Base-by-base conservation (phyloP, 2,329 filamentous ascomycete species). In the Cladophialophora bantiana region DNA sequence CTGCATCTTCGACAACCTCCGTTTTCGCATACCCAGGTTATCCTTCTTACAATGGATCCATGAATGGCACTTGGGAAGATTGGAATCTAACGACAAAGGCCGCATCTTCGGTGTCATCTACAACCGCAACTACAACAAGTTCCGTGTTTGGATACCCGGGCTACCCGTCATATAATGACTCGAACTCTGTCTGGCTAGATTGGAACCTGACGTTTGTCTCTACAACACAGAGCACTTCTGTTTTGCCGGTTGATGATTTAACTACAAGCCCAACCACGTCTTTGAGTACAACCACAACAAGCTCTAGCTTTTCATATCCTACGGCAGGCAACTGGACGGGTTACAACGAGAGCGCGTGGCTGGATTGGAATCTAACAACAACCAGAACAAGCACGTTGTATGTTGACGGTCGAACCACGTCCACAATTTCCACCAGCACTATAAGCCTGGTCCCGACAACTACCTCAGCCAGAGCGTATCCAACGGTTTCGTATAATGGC, bases 291-390 rank as follows among this genome's bases (percentile, higher is more conserved):
- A 59, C 38, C 57, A 59, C 57, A 36, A 59, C 56, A 26, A 59
- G 38, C 42, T 52, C 57, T 18, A n/a, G n/a, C 4, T 59, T 48
- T 20, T 42, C 57, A 3, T 52, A 59, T 45, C 57, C 57, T 32
- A 48, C 57, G 7, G 20, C 7, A 6, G 57, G 38, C 26, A 59
- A 59, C 15, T 59, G 57, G 57, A 59, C 34, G 20, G 57, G 45
- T 52, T 52, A 34, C 7, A 59, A 59, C 57, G 40, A 42, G 31
- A 42, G 32, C 57, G 40, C 53, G 53, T 55, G 57, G 57, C 31
- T 59, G 18, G 57, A 59, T 13, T 59, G 57, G 57, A 59, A 18
- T 20, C 1, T 35, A 6, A 34, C 40, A 5, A 9, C 26, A 15
- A 34, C 57, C 18, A 26, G 45, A 31, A 50, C 45, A 50, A 50